Evolutionary conservation across 2,329 filamentous ascomycete genomes (phyloP).

Genomic region (Aspergillus brasiliensis): DNA sequence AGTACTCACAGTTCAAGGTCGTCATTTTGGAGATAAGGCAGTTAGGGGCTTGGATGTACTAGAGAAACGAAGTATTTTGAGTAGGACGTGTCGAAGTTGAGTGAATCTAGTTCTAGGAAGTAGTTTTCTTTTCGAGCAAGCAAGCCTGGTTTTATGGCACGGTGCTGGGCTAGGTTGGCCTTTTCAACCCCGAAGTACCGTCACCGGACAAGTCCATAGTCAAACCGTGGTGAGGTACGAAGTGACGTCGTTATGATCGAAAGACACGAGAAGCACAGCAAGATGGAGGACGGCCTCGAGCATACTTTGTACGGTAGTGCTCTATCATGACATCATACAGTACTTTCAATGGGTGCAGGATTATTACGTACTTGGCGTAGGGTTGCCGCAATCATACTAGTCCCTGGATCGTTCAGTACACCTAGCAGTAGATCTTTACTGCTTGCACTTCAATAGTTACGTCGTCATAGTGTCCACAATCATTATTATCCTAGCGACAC

Average conservation of each 20-base stretch:
- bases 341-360: neutral
- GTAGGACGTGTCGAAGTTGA: too few species aligned
- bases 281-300: neutral
- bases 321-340: neutral
- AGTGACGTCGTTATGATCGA: slow-evolving; percentile 35
- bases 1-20: slow-evolving; percentile 59
- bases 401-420: neutral
- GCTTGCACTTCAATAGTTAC: neutral
- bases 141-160: neutral
- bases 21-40: slow-evolving; percentile 51
- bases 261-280: slow-evolving; percentile 10
- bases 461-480: too few species aligned
- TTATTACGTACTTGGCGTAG: neutral
- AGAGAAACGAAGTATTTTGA: neutral
- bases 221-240: slow-evolving; percentile 4
- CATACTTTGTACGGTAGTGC: neutral
- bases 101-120: too few species aligned
- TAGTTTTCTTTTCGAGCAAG: neutral
- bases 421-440: neutral
- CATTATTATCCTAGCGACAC: too few species aligned
- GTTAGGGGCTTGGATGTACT: neutral
- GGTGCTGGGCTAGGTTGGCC: neutral
- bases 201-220: slow-evolving; percentile 9
- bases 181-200: neutral
- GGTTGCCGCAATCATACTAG: neutral